phyloP scores from a whole-genome alignment of 2,329 filamentous ascomycete genomes.

The Gremmenia infestans region DNA sequence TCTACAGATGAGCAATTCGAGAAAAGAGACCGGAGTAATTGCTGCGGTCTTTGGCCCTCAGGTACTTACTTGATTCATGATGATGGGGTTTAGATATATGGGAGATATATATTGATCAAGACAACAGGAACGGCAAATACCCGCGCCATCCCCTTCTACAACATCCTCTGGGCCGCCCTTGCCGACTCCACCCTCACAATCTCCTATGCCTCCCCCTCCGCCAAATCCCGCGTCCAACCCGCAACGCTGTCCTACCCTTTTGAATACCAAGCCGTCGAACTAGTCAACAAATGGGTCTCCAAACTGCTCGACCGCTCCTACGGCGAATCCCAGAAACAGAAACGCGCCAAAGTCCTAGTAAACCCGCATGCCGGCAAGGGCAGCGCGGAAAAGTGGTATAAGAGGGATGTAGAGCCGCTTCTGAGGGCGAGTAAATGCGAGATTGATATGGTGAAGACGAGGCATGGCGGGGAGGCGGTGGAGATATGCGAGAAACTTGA shows the following conservation, averaged over 20 bases:
- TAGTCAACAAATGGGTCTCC: slow-evolving; percentile 50
- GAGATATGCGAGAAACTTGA: slow-evolving; percentile 73
- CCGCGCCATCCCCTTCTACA: slow-evolving; percentile 67
- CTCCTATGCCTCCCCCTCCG: slow-evolving; percentile 61
- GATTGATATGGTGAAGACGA: slow-evolving; percentile 69
- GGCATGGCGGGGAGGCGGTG: slow-evolving; percentile 68
- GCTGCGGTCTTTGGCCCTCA: slow-evolving; percentile 50
- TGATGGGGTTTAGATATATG: too few relatives aligned
- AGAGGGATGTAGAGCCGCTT: slow-evolving; percentile 71
- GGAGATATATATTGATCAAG: too few relatives aligned
- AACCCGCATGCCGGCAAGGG: slow-evolving; percentile 91
- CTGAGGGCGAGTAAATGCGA: slow-evolving; percentile 76
- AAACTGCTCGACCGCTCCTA: slow-evolving; percentile 68
- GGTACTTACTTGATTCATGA: slow-evolving; percentile 33
- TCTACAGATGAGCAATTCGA: slow-evolving; percentile 47
- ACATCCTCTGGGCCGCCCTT: slow-evolving; percentile 76
- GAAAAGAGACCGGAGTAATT: slow-evolving; percentile 43
- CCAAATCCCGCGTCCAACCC: slow-evolving; percentile 56
- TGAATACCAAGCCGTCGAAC: slow-evolving; percentile 27
- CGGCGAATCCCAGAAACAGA: slow-evolving; percentile 59
- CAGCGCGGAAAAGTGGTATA: slow-evolving; percentile 66
- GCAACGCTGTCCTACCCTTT: slow-evolving; percentile 58
- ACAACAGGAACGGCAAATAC: slow-evolving; percentile 28
- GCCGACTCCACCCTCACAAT: slow-evolving; percentile 58
- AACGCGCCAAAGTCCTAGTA: slow-evolving; percentile 80